Evolutionary conservation across 768 basidiomycete genomes (phyloP).

Genomic region (Paxillus rubicundulus): DNA sequence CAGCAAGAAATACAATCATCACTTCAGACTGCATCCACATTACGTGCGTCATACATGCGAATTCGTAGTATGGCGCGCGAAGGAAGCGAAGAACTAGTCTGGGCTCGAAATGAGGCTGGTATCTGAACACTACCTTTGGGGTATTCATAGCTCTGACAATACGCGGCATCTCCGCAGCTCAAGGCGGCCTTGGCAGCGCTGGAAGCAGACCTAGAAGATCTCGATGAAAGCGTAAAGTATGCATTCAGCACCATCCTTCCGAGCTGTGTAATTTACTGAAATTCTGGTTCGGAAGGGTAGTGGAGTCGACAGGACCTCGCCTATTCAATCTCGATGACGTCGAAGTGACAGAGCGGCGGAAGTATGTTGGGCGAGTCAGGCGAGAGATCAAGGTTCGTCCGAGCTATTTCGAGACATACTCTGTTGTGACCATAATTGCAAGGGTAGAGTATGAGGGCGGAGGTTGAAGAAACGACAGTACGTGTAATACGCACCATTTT

Average conservation of each 20-base stretch:
- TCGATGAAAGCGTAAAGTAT: conserved; percentile 92
- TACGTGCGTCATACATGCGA: conserved; percentile 73
- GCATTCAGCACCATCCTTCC: conserved; percentile 16
- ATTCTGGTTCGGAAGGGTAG: conserved; percentile 52
- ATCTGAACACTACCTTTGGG: neutral
- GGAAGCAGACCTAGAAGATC: conserved; percentile 85
- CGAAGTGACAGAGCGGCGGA: conserved; percentile 73
- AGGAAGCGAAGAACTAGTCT: conserved; percentile 77
- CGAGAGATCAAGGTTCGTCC: conserved; percentile 75
- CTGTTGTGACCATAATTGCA: conserved; percentile 25
- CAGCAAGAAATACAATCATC: conserved; percentile 79
- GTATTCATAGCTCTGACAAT: neutral
- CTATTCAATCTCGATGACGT: conserved; percentile 77
- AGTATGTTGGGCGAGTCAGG: conserved; percentile 73
- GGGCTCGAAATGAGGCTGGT: conserved; percentile 74
- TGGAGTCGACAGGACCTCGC: conserved; percentile 81
- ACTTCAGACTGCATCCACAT: conserved; percentile 64
- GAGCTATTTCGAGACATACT: conserved; percentile 5
- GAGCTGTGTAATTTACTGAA: neutral
- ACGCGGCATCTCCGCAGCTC: conserved; percentile 43
- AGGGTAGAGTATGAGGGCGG: conserved; percentile 75
- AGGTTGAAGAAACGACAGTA: conserved; percentile 40
- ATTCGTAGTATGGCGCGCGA: conserved; percentile 72
- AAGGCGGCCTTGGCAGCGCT: conserved; percentile 73
- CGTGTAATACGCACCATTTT: neutral